Evolutionary conservation across 129 eudicot species (phyloP).

Genomic region (Flaveria ramosissima): DNA sequence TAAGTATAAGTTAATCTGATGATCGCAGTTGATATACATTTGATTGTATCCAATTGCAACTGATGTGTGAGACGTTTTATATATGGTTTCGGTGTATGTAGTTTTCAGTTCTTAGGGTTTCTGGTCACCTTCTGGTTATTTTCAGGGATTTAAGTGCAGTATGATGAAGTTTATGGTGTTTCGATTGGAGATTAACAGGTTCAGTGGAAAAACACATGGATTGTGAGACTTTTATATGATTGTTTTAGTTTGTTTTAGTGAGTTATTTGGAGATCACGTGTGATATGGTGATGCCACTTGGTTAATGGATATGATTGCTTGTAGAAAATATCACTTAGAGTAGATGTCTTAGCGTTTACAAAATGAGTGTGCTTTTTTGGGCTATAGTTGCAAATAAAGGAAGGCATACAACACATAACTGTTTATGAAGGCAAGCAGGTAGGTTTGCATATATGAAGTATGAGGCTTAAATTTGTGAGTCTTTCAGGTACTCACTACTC

Average conservation of each 20-base stretch:
- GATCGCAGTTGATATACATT: background rate
- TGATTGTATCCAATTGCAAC: background rate
- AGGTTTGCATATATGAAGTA: background rate
- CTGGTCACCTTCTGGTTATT: background rate
- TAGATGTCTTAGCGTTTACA: background rate
- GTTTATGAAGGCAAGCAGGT: background rate
- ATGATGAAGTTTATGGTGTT: background rate
- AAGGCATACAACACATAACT: background rate
- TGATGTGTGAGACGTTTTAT: background rate
- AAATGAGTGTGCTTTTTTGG: background rate
- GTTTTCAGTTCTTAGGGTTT: slow-evolving; percentile 6
- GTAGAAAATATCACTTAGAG: background rate
- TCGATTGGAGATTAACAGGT: background rate
- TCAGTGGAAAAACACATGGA: background rate
- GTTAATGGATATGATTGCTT: background rate
- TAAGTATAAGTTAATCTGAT: background rate
- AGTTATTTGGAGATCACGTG: background rate
- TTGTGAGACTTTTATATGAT: no score
- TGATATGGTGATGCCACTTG: background rate
- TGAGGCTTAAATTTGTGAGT: background rate
- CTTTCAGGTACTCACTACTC: background rate
- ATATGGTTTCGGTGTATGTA: background rate
- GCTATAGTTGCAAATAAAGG: background rate
- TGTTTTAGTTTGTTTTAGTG: background rate
- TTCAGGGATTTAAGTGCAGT: background rate